Base-by-base conservation (phyloP, 2,329 filamentous ascomycete genomes). In the Pezicula neosporulosa region DNA sequence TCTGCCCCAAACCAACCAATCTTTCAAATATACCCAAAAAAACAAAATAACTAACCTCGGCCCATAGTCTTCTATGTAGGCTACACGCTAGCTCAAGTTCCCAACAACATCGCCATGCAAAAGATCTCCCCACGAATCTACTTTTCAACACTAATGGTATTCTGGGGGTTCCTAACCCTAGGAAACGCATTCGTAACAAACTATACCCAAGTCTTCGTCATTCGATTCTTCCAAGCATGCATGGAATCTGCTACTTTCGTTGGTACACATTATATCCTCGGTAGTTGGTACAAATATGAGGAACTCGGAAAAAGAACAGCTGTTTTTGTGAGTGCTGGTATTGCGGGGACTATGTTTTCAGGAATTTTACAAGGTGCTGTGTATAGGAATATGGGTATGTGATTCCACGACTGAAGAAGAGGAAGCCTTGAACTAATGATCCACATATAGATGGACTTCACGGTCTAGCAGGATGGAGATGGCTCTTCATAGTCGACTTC, bases 251-350 rank as follows among this genome's bases (percentile, higher is more conserved):
- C 45, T 33, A 48, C 46, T 27, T 51, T 51, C n/a, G 33, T 39
- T 15, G 47, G 49, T 24, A 42, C 42, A 4, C 66, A 70, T 54
- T 72, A 68, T 44, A 63, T 73, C 36, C 68, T 74, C 19, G 71
- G 71, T 2, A 68, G 65, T 1, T 74, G 72, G 72, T 74, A 73
- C 53, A 66, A 53, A 60, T 69, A 57, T 4, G 56, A 58, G 0
- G 71, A 74, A 51, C 68, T 76, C 0, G 80, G 77, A 52, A 81
- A 81, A 55, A 71, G 79, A 4, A 77, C 77, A 6, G 76, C 75
- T 2, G 74, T 77, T 19, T 80, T 77, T 67, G 78, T 72, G 47
- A 71, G 78, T 0, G 75, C 72, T 39, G 75, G 76, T n/a, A 75
- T 72, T 13, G 68, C 80, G 0, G 78, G 76, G 0, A 68, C 69